Percentiles rank a stretch among this genome's conserved stretches.
Evolutionary conservation across 169 alveolate species (phyloP).

Genomic region (Plasmodium malariae): DNA sequence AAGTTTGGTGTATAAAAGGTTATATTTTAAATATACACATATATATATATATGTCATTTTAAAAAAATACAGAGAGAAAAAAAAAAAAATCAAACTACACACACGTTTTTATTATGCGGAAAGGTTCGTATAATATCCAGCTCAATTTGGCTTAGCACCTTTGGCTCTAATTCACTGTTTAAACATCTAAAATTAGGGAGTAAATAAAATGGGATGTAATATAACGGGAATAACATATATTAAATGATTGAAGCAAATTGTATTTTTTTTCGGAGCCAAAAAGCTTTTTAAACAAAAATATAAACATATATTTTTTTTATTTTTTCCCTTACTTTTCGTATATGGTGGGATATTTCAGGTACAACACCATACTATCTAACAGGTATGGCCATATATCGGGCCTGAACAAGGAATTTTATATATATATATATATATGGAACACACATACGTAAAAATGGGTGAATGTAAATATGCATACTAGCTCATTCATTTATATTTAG

Average conservation of each 20-base stretch:
- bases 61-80: background rate
- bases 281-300: too few species aligned
- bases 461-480: background rate
- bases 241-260: too few species aligned
- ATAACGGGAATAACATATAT: too few species aligned
- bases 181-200: conserved; percentile 51
- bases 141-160: conserved; percentile 86
- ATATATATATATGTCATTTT: background rate
- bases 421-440: too few species aligned
- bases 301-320: too few species aligned
- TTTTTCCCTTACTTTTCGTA: conserved; percentile 60
- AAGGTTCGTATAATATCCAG: conserved; percentile 89
- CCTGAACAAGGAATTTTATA: conserved; percentile 17
- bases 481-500: too few species aligned
- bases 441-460: background rate
- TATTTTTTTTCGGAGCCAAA: background rate
- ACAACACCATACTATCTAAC: conserved; percentile 64
- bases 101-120: conserved; percentile 86
- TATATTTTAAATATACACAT: conserved; percentile 4
- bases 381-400: conserved; percentile 74
- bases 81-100: conserved; percentile 45
- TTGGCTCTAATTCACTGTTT: conserved; percentile 80
- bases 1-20: background rate
- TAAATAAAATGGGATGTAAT: too few species aligned
- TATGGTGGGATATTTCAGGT: conserved; percentile 60